A percentile compares a stretch with the other conserved stretches of the same genome.
These are phyloP conservation scores for Patellifolia procumbens DNA, from an alignment of 179 eudicot species.

Conservation along the genomic window DNA sequence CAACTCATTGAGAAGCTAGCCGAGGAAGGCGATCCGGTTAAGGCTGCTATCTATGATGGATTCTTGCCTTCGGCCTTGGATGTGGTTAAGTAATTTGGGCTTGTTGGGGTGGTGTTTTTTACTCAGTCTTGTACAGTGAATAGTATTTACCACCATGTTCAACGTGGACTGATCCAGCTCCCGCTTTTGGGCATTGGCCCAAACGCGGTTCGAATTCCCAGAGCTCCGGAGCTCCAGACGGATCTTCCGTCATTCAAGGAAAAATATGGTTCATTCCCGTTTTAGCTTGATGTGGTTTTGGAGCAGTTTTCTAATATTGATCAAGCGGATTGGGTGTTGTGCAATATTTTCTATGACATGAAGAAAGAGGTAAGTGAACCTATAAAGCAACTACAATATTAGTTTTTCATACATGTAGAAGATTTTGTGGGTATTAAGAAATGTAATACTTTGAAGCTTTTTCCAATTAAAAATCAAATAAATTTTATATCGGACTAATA, in stretches of 20 bases:
- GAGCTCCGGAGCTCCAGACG: constrained; percentile 35
- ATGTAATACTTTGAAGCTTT: no score
- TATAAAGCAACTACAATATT: background rate
- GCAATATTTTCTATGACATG: constrained; percentile 37
- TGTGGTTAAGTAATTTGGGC: constrained; percentile 37
- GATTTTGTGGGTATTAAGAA: no score
- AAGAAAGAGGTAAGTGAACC: constrained; percentile 46
- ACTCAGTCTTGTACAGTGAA: constrained; percentile 44
- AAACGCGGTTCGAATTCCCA: constrained; percentile 20
- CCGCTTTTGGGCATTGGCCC: constrained; percentile 26
- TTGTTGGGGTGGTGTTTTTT: constrained; percentile 35
- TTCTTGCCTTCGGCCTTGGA: constrained; percentile 45
- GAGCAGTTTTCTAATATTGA: constrained; percentile 40
- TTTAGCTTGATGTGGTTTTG: constrained; percentile 28
- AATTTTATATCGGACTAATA: no score
- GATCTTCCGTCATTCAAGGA: constrained; percentile 39
- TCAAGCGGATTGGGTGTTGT: constrained; percentile 46
- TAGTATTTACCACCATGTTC: constrained; percentile 36
- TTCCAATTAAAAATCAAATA: no score
- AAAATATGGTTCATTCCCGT: constrained; percentile 32
- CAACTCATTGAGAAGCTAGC: constrained; percentile 27
- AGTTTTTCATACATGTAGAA: background rate
- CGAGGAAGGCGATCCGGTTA: constrained; percentile 29
- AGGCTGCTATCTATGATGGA: constrained; percentile 40
- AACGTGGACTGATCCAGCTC: constrained; percentile 33